These are phyloP conservation scores for Trichoderma reesei DNA, from an alignment of 495 filamentous ascomycete species.

Conservation along the genomic window DNA sequence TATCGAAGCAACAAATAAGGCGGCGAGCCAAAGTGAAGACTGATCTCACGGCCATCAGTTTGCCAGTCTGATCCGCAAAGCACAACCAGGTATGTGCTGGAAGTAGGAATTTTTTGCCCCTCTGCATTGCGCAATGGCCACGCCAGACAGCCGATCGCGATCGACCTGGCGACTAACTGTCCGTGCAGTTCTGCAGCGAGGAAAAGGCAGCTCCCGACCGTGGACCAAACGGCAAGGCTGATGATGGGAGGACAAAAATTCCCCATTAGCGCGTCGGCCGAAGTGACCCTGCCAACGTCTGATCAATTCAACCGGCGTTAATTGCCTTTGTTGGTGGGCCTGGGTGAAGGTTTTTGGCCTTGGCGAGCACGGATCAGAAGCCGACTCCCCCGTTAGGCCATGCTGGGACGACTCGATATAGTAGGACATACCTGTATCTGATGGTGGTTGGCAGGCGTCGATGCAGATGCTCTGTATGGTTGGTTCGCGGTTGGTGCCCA, in stretches of 20 bases:
- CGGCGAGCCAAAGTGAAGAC: too few species aligned
- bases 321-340: not conserved
- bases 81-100: not conserved
- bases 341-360: conserved; percentile 1
- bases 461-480: not conserved
- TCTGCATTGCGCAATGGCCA: not conserved
- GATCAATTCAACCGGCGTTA: not conserved
- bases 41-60: too few species aligned
- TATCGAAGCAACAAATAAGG: too few species aligned
- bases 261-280: not conserved
- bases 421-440: not conserved
- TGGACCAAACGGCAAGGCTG: not conserved
- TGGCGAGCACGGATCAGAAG: conserved; percentile 8
- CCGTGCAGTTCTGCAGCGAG: not conserved
- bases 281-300: not conserved
- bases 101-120: not conserved
- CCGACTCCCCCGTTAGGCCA: not conserved
- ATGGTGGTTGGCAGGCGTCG: not conserved
- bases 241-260: not conserved
- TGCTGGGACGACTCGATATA: not conserved
- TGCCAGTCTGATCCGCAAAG: not conserved
- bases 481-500: not conserved
- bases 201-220: not conserved
- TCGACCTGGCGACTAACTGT: not conserved
- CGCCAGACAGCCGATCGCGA: not conserved